phyloP scores from a whole-genome alignment of 1,139 yeast species.

The Pichia sp. region DNA sequence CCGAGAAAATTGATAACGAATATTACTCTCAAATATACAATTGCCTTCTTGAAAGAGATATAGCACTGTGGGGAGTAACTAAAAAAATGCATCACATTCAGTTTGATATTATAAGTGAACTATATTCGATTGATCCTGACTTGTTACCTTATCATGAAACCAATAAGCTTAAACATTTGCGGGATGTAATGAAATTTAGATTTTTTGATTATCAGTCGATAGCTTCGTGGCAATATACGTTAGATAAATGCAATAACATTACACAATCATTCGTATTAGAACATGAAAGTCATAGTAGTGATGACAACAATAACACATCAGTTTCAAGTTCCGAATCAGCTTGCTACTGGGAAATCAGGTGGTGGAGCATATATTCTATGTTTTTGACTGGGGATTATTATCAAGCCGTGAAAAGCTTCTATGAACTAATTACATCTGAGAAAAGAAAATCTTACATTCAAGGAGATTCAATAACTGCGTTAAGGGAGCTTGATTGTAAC shows the following conservation, averaged over 20 bases:
- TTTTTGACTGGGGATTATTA: conserved; percentile 12
- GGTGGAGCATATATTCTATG: conserved; percentile 11
- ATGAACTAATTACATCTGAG: background rate
- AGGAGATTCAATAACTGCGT: conserved; percentile 3
- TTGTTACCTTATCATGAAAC: conserved; percentile 3
- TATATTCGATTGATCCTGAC: conserved; percentile 10
- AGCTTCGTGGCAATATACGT: conserved; percentile 6
- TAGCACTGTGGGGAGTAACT: conserved; percentile 5
- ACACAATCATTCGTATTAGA: conserved; percentile 3
- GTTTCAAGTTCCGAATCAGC: conserved; percentile 9
- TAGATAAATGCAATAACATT: conserved; percentile 7
- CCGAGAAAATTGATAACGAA: background rate
- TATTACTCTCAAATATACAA: background rate
- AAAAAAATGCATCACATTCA: conserved; percentile 7
- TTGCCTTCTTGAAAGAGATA: conserved; percentile 1
- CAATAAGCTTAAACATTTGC: conserved; percentile 2
- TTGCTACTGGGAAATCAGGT: conserved; percentile 13
- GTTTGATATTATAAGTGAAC: conserved; percentile 5
- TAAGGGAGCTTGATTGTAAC: background rate
- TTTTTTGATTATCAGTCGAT: conserved; percentile 4
- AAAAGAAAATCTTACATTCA: background rate
- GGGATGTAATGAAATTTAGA: conserved; percentile 5
- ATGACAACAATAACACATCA: background rate
- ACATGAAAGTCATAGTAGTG: background rate
- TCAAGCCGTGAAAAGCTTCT: conserved; percentile 3